Conservation (phyloP, 805 yeast genomes). For the Lachancea waltii region DNA sequence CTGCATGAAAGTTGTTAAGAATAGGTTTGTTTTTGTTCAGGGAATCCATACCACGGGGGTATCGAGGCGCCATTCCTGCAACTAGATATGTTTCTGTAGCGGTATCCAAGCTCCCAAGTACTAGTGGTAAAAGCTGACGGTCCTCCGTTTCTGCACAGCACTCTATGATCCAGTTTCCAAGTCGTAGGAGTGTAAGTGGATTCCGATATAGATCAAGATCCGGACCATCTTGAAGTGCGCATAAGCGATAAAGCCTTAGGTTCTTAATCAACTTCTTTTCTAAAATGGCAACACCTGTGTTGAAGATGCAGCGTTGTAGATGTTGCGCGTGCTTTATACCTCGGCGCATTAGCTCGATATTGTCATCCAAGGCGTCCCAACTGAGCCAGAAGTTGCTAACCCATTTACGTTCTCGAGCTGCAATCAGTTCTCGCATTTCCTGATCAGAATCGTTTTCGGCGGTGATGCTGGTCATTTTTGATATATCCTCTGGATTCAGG, state of each 20-base stretch:
- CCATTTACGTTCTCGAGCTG: conserved; percentile 56
- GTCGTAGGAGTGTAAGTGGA: conserved; percentile 75
- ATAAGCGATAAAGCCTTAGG: conserved; percentile 72
- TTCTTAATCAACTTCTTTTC: conserved; percentile 78
- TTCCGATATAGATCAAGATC: conserved; percentile 72
- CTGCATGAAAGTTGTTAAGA: conserved; percentile 79
- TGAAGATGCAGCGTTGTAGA: conserved; percentile 76
- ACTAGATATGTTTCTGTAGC: conserved; percentile 74
- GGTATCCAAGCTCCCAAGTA: conserved; percentile 75
- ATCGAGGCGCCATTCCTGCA: conserved; percentile 82
- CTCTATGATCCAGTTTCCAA: conserved; percentile 89
- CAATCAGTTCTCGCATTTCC: conserved; percentile 21
- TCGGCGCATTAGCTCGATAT: conserved; percentile 24
- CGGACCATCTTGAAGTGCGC: conserved; percentile 85
- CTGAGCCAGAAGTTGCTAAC: conserved; percentile 64
- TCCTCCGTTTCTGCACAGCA: conserved; percentile 75
- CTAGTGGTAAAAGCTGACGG: conserved; percentile 63
- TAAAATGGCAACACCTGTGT: conserved; percentile 82
- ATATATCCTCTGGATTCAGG: conserved; percentile 3
- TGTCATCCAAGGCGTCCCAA: conserved; percentile 54
- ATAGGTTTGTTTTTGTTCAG: conserved; percentile 36
- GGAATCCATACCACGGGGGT: conserved; percentile 44
- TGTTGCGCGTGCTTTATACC: conserved; percentile 83
- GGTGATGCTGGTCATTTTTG: conserved; percentile 17
- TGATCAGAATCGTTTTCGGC: conserved; percentile 6